A percentile compares a stretch with the other conserved stretches of the same genome.
Evolutionary conservation across 2,329 filamentous ascomycete species (phyloP).

Genomic region (Curvularia eragrostidis): DNA sequence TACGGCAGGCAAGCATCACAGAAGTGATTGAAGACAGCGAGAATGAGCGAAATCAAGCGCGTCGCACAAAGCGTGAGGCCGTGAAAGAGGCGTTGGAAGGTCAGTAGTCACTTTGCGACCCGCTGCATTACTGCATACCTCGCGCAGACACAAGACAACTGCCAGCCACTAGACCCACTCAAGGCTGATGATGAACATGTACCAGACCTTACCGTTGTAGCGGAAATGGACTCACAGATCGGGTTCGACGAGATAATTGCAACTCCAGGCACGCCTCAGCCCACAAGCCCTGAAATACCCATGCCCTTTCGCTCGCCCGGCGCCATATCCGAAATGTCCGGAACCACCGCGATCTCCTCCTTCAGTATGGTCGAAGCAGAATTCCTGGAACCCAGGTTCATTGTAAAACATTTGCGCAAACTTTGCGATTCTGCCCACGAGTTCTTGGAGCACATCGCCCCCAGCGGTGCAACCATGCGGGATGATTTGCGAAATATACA

Average conservation of each 20-base stretch:
- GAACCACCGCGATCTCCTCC: slow-evolving; percentile 56
- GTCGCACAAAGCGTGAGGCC: slow-evolving; percentile 29
- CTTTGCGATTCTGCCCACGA: slow-evolving; percentile 42
- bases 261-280: slow-evolving; percentile 33
- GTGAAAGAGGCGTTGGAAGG: slow-evolving; percentile 37
- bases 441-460: slow-evolving; percentile 42
- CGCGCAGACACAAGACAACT: not conserved
- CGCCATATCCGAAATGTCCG: slow-evolving; percentile 53
- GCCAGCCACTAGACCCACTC: slow-evolving; percentile 1
- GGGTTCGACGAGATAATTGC: slow-evolving; percentile 25
- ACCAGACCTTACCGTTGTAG: slow-evolving; percentile 45
- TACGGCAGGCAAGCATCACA: slow-evolving; percentile 39
- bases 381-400: slow-evolving; percentile 51
- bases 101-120: slow-evolving; percentile 27
- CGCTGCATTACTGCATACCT: not conserved
- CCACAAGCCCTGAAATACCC: slow-evolving; percentile 13
- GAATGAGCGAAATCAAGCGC: slow-evolving; percentile 24
- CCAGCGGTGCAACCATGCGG: slow-evolving; percentile 29
- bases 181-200: slow-evolving; percentile 21
- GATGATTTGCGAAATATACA: slow-evolving; percentile 33
- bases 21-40: slow-evolving; percentile 37
- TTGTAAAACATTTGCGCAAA: slow-evolving; percentile 51
- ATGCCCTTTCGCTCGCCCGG: slow-evolving; percentile 43
- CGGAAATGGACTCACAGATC: slow-evolving; percentile 39
- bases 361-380: slow-evolving; percentile 54